These are phyloP conservation scores for Stachybotrys echinatus DNA, from an alignment of 2,329 filamentous ascomycete species.

Conservation along the genomic window DNA sequence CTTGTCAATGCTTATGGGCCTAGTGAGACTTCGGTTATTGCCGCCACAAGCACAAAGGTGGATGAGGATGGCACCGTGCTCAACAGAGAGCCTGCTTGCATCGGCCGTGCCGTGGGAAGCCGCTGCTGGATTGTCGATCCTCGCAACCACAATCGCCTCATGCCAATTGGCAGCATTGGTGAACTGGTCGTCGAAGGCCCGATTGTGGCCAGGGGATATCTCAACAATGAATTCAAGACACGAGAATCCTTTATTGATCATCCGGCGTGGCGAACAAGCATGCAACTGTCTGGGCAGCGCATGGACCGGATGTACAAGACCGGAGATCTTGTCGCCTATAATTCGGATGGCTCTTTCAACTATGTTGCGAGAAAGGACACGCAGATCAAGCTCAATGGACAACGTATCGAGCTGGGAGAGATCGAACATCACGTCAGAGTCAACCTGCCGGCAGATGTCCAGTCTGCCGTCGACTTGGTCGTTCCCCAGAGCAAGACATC, in stretches of 20 bases:
- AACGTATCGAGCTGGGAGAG: slow-evolving; percentile 48
- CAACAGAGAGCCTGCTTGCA: slow-evolving; percentile 3
- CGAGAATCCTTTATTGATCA: slow-evolving; percentile 6
- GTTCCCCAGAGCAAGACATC: slow-evolving; percentile 22
- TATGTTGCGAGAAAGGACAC: slow-evolving; percentile 55
- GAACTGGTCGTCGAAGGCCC: slow-evolving; percentile 44
- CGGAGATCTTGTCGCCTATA: slow-evolving; percentile 38
- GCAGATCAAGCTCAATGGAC: slow-evolving; percentile 58
- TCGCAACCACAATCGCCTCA: slow-evolving; percentile 12
- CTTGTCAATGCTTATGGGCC: slow-evolving; percentile 3
- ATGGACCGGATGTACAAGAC: slow-evolving; percentile 36
- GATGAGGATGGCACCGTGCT: slow-evolving; percentile 9
- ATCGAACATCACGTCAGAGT: slow-evolving; percentile 37
- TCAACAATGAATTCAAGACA: slow-evolving; percentile 6
- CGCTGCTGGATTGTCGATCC: slow-evolving; percentile 34
- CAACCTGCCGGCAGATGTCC: slow-evolving; percentile 31
- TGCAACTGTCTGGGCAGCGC: slow-evolving; percentile 10
- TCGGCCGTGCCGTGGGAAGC: slow-evolving; percentile 7
- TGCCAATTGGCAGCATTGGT: slow-evolving; percentile 13
- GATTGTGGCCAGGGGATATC: slow-evolving; percentile 40
- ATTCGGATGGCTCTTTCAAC: slow-evolving; percentile 26
- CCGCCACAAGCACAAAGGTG: slow-evolving; percentile 22
- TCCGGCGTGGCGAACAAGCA: slow-evolving; percentile 1
- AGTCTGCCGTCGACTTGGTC: slow-evolving; percentile 42
- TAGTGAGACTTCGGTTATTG: slow-evolving; percentile 5